Conservation (phyloP, 2,329 filamentous ascomycete species). For the Parasarocladium wereldwijsianum region DNA sequence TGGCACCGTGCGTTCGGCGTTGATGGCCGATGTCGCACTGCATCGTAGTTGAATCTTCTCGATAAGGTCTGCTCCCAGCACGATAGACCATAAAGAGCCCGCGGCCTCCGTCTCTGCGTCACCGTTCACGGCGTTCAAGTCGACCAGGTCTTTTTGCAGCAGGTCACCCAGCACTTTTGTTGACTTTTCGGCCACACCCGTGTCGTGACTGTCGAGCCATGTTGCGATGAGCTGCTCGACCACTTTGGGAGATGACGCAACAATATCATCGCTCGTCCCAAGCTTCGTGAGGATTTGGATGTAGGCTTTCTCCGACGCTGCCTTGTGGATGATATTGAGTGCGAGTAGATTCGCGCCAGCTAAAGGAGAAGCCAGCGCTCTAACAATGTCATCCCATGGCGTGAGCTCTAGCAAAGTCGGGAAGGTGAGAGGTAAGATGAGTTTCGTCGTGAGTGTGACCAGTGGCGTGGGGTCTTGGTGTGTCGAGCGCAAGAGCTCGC, state of each 20-base stretch:
- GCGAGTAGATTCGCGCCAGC: slow-evolving; percentile 43
- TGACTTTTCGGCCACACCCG: slow-evolving; percentile 40
- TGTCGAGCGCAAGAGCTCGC: slow-evolving; percentile 32
- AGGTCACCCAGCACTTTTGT: slow-evolving; percentile 35
- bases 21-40: too few relatives aligned
- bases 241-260: slow-evolving; percentile 22
- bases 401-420: slow-evolving; percentile 35
- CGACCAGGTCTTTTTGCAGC: too few relatives aligned
- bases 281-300: slow-evolving; percentile 34
- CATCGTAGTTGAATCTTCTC: too few relatives aligned
- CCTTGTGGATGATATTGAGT: slow-evolving; percentile 41
- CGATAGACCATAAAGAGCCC: too few relatives aligned
- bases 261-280: too few relatives aligned
- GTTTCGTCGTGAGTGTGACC: slow-evolving; percentile 37
- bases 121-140: too few relatives aligned
- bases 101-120: too few relatives aligned
- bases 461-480: slow-evolving; percentile 32
- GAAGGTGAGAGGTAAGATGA: slow-evolving; percentile 39
- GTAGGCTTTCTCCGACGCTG: slow-evolving; percentile 29
- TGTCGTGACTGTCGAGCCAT: slow-evolving; percentile 38
- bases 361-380: slow-evolving; percentile 36
- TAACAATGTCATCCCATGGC: slow-evolving; percentile 32
- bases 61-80: too few relatives aligned
- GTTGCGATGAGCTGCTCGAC: slow-evolving; percentile 30
- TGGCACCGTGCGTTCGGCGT: slow-evolving; percentile 13